phyloP scores from a whole-genome alignment of 2,329 filamentous ascomycete genomes.

The Cordyceps farinosa region DNA sequence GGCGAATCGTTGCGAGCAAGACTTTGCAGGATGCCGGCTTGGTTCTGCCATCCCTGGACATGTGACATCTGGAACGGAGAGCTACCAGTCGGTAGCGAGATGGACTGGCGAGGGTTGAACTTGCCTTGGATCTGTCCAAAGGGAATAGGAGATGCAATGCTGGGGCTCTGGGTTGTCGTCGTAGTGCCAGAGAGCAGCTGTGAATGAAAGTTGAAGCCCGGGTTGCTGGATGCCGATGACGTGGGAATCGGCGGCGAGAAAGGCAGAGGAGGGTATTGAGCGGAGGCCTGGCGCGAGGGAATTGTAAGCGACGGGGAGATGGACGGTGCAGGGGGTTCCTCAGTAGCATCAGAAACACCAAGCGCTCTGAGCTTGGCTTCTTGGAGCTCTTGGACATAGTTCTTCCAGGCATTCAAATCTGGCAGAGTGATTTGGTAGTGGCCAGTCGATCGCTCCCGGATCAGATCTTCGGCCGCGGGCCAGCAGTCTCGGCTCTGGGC shows the following conservation, averaged over 20 bases:
- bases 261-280: slow-evolving; percentile 69
- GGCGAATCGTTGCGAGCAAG: slow-evolving; percentile 61
- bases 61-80: slow-evolving; percentile 67
- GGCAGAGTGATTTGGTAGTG: slow-evolving; percentile 65
- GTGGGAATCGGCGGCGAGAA: slow-evolving; percentile 83
- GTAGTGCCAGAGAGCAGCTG: slow-evolving; percentile 59
- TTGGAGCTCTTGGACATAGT: slow-evolving; percentile 76
- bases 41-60: slow-evolving; percentile 56
- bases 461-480: slow-evolving; percentile 60
- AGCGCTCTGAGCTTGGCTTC: slow-evolving; percentile 91
- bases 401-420: slow-evolving; percentile 65
- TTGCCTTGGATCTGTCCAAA: slow-evolving; percentile 58
- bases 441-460: slow-evolving; percentile 49
- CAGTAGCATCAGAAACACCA: slow-evolving; percentile 76
- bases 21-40: slow-evolving; percentile 52
- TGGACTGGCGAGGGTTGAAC: slow-evolving; percentile 69
- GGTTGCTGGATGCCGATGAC: slow-evolving; percentile 71
- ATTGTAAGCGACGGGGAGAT: slow-evolving; percentile 63
- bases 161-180: slow-evolving; percentile 60
- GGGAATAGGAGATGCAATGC: slow-evolving; percentile 66
- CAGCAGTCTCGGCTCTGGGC: slow-evolving; percentile 66
- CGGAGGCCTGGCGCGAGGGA: slow-evolving; percentile 66
- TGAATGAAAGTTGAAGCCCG: slow-evolving; percentile 54
- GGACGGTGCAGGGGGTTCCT: slow-evolving; percentile 62
- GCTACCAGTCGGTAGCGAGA: slow-evolving; percentile 59